Evolutionary conservation across 2,329 filamentous ascomycete species (phyloP).

Genomic region (Colletotrichum karsti): DNA sequence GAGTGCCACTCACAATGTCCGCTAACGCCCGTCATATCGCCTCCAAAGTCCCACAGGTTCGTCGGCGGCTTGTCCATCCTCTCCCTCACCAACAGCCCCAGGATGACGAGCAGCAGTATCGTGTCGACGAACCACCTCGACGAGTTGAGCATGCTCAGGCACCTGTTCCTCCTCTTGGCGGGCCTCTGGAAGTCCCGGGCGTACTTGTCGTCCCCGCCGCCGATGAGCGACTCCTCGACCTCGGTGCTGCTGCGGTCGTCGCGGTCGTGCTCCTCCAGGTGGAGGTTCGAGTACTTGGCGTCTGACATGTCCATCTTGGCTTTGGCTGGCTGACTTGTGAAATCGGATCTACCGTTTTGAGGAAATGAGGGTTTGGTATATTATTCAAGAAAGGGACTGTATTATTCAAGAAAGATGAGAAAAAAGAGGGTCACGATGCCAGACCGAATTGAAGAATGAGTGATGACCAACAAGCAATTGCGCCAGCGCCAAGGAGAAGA

Average conservation of each 20-base stretch:
- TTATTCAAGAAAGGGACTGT: background rate
- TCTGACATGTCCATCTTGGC: conserved; percentile 26
- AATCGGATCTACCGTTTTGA: conserved; percentile 21
- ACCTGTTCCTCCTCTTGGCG: conserved; percentile 21
- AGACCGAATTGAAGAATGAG: background rate
- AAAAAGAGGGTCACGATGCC: conserved; percentile 1
- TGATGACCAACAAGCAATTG: conserved; percentile 10
- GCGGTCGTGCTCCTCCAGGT: conserved; percentile 35
- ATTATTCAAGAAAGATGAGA: background rate
- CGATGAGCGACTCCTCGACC: conserved; percentile 43
- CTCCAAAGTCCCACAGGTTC: conserved; percentile 42
- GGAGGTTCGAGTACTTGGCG: conserved; percentile 34
- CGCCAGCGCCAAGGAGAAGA: conserved; percentile 24
- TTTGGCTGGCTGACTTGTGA: background rate
- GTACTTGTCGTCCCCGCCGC: conserved; percentile 36
- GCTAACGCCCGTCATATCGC: conserved; percentile 45
- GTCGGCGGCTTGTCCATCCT: conserved; percentile 32
- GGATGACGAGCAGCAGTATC: conserved; percentile 39
- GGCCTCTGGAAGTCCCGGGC: background rate
- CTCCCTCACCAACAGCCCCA: conserved; percentile 38
- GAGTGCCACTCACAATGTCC: conserved; percentile 41
- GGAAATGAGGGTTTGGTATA: background rate
- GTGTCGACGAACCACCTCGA: conserved; percentile 43
- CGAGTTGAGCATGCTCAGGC: conserved; percentile 27
- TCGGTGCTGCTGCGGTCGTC: conserved; percentile 42